Base-by-base conservation (phyloP, 2,329 filamentous ascomycete species). In the Dendrostoma leiphaemia region DNA sequence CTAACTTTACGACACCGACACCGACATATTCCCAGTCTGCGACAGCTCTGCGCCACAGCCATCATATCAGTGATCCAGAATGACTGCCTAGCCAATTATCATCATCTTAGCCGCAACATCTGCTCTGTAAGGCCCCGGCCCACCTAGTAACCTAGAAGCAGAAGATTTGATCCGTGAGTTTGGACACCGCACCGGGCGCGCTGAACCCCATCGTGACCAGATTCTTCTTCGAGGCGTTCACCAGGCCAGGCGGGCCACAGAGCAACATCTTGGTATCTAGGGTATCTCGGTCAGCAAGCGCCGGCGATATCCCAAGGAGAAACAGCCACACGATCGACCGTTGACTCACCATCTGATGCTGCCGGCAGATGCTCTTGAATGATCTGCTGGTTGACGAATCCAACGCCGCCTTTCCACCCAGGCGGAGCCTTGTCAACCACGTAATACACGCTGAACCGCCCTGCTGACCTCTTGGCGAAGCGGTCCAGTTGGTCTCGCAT, bases 221-320 rank as follows among this genome's bases (percentile, higher is more conserved):
- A 7, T 67, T 69, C 61, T 75, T 79, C 69, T 83, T 85, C 13
- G 76, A 73, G 0, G 79, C 81, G 41, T 77, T 77, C 2, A 86
- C 69, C 81, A 86, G 82, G 0, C 76, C 77, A 0, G 83, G 83
- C 0, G 84, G 83, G 0, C 84, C 84, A 60, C 83, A 86, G 1
- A 86, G 66, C 70, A 84, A 70, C 7, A 83, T 64, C 64, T 82
- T 85, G 2, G 73, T 72, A 3, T 80, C 76, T n/a, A n/a, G n/a
- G n/a, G n/a, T n/a, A n/a, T n/a, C n/a, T n/a, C n/a, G n/a, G n/a
- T n/a, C n/a, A n/a, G n/a, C n/a, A n/a, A n/a, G n/a, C n/a, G n/a
- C n/a, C n/a, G n/a, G n/a, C n/a, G n/a, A n/a, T n/a, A n/a, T n/a
- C n/a, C n/a, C n/a, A n/a, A n/a, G n/a, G n/a, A n/a, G n/a, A n/a